phyloP scores from a whole-genome alignment of 805 yeast genomes.

The Barnettozyma vustinii region DNA sequence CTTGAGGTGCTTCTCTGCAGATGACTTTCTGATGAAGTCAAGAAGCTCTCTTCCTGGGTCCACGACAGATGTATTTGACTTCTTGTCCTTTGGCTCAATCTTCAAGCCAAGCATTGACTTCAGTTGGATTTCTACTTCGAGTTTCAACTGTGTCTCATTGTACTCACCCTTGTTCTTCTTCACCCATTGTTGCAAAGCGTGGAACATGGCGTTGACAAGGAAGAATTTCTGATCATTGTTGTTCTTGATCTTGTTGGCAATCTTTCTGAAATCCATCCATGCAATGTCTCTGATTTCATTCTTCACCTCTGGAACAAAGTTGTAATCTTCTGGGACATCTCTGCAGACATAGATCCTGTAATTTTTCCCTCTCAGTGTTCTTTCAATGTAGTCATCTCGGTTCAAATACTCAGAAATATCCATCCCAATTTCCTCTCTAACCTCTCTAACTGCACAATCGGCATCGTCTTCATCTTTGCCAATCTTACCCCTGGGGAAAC shows the following conservation, averaged over 20 bases:
- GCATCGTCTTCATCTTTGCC: slow-evolving; percentile 87
- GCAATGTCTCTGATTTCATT: slow-evolving; percentile 81
- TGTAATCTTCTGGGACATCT: slow-evolving; percentile 69
- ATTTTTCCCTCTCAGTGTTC: slow-evolving; percentile 78
- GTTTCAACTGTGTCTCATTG: slow-evolving; percentile 54
- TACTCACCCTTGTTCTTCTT: slow-evolving; percentile 43
- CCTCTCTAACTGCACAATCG: slow-evolving; percentile 88
- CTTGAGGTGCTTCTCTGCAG: slow-evolving; percentile 25
- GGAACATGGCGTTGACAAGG: slow-evolving; percentile 35
- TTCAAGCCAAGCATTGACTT: slow-evolving; percentile 60
- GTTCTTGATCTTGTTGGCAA: slow-evolving; percentile 27
- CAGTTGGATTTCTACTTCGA: slow-evolving; percentile 59
- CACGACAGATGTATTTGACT: slow-evolving; percentile 26
- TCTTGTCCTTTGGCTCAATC: slow-evolving; percentile 29
- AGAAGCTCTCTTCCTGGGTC: slow-evolving; percentile 79
- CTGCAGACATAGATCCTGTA: slow-evolving; percentile 74
- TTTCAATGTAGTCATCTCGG: slow-evolving; percentile 70
- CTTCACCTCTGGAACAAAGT: slow-evolving; percentile 78
- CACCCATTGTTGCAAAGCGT: slow-evolving; percentile 45
- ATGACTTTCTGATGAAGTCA: slow-evolving; percentile 50
- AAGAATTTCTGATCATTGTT: slow-evolving; percentile 28
- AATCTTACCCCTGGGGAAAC: slow-evolving; percentile 95
- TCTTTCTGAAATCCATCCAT: slow-evolving; percentile 62
- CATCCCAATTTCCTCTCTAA: slow-evolving; percentile 89
- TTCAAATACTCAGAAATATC: slow-evolving; percentile 66